Evolutionary conservation across 2,329 filamentous ascomycete species (phyloP), one percentile per base, ranked within the genome.

Genomic region (Monosporascus sp.): DNA sequence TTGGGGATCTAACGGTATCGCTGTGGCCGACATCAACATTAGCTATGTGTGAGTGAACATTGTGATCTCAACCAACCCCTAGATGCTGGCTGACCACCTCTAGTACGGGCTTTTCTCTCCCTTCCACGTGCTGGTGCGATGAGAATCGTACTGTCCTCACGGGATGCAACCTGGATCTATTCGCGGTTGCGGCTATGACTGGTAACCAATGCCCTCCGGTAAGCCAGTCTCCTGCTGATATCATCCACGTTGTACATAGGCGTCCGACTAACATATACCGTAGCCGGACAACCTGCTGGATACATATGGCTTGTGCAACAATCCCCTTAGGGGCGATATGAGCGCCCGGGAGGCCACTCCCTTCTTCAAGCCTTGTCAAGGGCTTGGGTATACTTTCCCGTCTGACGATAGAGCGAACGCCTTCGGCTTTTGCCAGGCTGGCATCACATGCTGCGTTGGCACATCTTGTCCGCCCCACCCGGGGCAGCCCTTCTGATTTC

Each of bases 141-240:
- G 49, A 46, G n/a, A 7, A 6, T 3, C 43, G 48, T 14, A 38
- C 26, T 5, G 50, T 52, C 40, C 52, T 62, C 14, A 55, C 53
- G 19, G 61, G 61, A n/a, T 61, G 63, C 55, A 58, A 58, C 49
- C 57, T 57, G 43, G 48, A 59, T 48, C 55, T 64, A 5, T 59
- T 51, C 51, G 27, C 36, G 2, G 19, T 52, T 34, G 38, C 20
- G 22, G 52, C 17, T 34, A 34, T 11, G 9, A 34, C 31, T 34
- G 31, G 31, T 34, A 34, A 34, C 31, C 9, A 34, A 20, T 62
- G 62, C 27, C 54, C 54, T 16, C 14, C 43, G 22, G 55, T 55
- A 55, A 49, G 50, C 20, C 24, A 11, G 20, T 11, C 16, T 20
- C 22, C 14, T 44, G 24, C 26, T 6, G 11, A 8, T 51, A 9